A percentile compares a stretch with the other conserved stretches of the same genome.
phyloP scores from a whole-genome alignment of 371 early-diverging fungal genomes.

The Paraphysoderma sedebokerense region DNA sequence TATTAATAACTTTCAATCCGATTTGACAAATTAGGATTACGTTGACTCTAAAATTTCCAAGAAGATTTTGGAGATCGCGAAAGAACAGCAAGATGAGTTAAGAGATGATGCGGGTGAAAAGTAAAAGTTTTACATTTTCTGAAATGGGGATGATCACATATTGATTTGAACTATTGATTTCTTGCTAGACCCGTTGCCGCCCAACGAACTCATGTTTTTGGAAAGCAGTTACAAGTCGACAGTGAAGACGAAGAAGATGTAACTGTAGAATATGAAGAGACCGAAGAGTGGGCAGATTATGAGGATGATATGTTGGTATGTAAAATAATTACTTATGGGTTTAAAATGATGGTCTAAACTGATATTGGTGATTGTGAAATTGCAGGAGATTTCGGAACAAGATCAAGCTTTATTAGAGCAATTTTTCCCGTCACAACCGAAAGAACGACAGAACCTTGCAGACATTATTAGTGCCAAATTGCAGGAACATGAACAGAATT shows the following conservation, averaged over 20 bases:
- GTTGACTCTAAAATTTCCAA: slow-evolving; percentile 77
- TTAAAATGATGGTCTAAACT: too few species aligned
- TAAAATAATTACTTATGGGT: too few species aligned
- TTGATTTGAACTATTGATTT: too few species aligned
- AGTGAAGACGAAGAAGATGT: slow-evolving; percentile 15
- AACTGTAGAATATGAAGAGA: too few species aligned
- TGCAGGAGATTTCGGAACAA: slow-evolving; percentile 38
- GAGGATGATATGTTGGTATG: too few species aligned
- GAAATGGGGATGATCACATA: neutral
- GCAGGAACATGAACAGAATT: slow-evolving; percentile 51
- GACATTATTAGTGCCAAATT: slow-evolving; percentile 91
- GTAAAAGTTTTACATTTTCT: too few species aligned
- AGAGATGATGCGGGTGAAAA: slow-evolving; percentile 21
- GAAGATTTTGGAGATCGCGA: slow-evolving; percentile 70
- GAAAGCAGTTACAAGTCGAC: too few species aligned
- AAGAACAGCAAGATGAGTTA: slow-evolving; percentile 82
- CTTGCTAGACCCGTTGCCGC: too few species aligned
- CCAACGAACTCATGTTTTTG: too few species aligned
- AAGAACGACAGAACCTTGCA: slow-evolving; percentile 66
- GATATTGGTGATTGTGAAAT: slow-evolving; percentile 7
- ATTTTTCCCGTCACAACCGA: slow-evolving; percentile 70
- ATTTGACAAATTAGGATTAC: slow-evolving; percentile 26
- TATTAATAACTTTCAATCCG: neutral
- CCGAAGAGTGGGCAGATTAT: too few species aligned
- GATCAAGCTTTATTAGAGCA: slow-evolving; percentile 64